phyloP scores from a whole-genome alignment of 345 rosid species.

The Arabis hirsuta region DNA sequence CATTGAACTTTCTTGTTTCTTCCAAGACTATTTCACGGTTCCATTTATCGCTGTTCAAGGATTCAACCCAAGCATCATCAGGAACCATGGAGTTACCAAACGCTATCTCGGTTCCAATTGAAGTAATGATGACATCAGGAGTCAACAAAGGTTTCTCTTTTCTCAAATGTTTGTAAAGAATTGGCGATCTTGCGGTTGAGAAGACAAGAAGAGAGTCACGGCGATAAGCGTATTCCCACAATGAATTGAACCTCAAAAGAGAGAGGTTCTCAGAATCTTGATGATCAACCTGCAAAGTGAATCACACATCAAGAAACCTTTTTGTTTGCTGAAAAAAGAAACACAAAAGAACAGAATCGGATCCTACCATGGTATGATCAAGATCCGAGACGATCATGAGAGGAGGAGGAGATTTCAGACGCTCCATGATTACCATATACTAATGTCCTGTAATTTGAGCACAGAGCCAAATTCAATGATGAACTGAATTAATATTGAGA shows the following conservation, averaged over 20 bases:
- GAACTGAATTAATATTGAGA: no score
- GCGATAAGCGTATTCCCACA: conserved; percentile 86
- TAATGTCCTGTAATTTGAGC: conserved; percentile 1
- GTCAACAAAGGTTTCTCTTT: conserved; percentile 93
- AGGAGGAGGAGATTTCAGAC: conserved; percentile 63
- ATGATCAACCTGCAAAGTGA: conserved; percentile 79
- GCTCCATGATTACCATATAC: conserved; percentile 61
- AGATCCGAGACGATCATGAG: conserved; percentile 97
- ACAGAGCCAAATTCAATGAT: background rate
- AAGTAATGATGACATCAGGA: conserved; percentile 91
- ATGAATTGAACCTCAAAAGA: conserved; percentile 84
- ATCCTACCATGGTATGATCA: conserved; percentile 93
- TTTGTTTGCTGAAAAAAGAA: background rate
- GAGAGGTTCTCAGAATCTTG: conserved; percentile 83
- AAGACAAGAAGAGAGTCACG: conserved; percentile 84
- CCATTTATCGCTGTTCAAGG: conserved; percentile 79
- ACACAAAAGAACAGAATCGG: background rate
- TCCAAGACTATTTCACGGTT: conserved; percentile 66
- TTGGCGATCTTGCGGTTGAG: conserved; percentile 93
- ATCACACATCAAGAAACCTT: conserved; percentile 28
- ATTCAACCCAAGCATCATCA: conserved; percentile 86
- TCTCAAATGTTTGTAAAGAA: conserved; percentile 72
- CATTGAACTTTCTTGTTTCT: conserved; percentile 81
- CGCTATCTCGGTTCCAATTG: conserved; percentile 98
- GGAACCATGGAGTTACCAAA: conserved; percentile 83